phyloP scores from a whole-genome alignment of 1,139 yeast genomes.

The Hyphopichia burtonii region DNA sequence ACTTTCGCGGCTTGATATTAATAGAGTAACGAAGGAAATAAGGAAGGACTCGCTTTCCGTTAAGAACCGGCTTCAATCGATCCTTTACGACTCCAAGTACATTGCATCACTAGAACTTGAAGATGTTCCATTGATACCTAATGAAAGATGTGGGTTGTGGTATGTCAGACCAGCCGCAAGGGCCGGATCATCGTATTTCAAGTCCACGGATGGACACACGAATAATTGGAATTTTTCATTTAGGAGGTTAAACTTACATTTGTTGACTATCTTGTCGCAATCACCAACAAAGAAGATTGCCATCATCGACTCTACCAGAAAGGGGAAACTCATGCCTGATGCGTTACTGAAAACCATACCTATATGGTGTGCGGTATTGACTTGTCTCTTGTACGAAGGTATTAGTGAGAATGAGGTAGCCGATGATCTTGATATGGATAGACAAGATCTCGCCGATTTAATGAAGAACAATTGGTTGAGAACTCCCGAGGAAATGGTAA shows the following conservation, averaged over 20 bases:
- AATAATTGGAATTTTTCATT: conserved; percentile 76
- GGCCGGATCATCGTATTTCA: conserved; percentile 64
- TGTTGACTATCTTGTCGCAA: conserved; percentile 47
- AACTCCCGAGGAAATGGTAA: conserved; percentile 55
- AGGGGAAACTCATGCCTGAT: conserved; percentile 85
- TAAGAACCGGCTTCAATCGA: conserved; percentile 68
- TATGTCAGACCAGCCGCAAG: conserved; percentile 51
- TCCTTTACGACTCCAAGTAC: conserved; percentile 54
- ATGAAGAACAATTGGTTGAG: conserved; percentile 28
- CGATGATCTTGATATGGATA: conserved; percentile 2
- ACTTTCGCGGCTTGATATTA: conserved; percentile 11
- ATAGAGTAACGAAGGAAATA: conserved; percentile 33
- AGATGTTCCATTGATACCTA: conserved; percentile 54
- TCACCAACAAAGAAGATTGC: conserved; percentile 25
- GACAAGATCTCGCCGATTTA: conserved; percentile 1
- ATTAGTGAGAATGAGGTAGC: conserved; percentile 9
- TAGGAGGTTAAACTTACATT: conserved; percentile 71
- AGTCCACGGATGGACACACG: conserved; percentile 88
- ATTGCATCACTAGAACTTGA: conserved; percentile 16
- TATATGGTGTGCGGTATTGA: conserved; percentile 85
- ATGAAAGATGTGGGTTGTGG: conserved; percentile 90
- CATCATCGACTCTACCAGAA: conserved; percentile 80
- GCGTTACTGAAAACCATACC: conserved; percentile 85
- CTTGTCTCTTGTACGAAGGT: conserved; percentile 46
- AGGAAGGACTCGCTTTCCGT: conserved; percentile 56